These are phyloP conservation scores for Lathyrus aphaca DNA, from an alignment of 306 rosid species.

Conservation along the genomic window DNA sequence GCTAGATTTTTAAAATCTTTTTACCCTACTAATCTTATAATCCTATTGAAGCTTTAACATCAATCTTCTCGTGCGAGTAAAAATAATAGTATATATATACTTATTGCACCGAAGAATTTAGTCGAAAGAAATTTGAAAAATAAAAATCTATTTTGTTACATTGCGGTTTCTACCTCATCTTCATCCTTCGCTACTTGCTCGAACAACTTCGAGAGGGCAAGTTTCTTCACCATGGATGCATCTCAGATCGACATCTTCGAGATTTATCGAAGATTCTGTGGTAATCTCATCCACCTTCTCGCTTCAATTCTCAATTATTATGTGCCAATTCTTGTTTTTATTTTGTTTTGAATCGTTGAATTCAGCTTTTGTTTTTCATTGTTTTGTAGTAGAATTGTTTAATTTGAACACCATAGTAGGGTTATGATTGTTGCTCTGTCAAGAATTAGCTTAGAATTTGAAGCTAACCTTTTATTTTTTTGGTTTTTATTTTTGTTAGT, in stretches of 20 bases:
- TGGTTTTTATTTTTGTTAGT: constrained; percentile 8
- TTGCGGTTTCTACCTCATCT: background rate
- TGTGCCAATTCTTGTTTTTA: background rate
- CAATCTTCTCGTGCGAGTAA: no score
- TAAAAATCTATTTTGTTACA: background rate
- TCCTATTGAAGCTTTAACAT: no score
- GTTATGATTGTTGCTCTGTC: background rate
- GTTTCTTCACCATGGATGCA: constrained; percentile 56
- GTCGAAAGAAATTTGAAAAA: background rate
- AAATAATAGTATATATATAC: no score
- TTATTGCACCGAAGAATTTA: background rate
- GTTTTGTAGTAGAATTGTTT: constrained; percentile 26
- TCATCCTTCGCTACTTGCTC: constrained; percentile 41
- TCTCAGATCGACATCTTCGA: constrained; percentile 61
- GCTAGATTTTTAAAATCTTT: no score
- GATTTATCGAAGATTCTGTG: constrained; percentile 72
- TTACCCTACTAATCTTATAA: no score
- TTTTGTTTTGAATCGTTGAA: background rate
- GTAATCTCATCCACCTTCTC: constrained; percentile 42
- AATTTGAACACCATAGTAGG: constrained; percentile 8
- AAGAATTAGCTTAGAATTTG: background rate
- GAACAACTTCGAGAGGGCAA: constrained; percentile 40
- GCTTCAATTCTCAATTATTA: background rate
- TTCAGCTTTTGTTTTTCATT: background rate
- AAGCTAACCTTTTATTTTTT: background rate